Evolutionary conservation across 805 yeast genomes (phyloP), one percentile per base, ranked within the genome.

Genomic region (Starmerella floris): DNA sequence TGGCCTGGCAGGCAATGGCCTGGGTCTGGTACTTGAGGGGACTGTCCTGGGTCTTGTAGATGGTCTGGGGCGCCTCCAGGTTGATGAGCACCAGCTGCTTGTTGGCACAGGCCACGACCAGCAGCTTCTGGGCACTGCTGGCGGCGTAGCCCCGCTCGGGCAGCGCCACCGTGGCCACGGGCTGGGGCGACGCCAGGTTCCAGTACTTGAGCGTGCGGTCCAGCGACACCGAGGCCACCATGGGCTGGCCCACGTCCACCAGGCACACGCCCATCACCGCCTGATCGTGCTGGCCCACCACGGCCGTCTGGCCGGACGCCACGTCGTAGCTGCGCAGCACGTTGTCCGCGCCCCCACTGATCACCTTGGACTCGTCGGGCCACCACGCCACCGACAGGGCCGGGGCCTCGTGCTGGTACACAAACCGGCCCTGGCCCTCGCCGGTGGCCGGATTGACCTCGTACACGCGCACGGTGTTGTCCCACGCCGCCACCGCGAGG

Each of bases 81-180:
- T 91, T 83, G 45, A 91, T 72, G 30, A 84, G 71, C 34, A 73
- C 69, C 37, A 88, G 66, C 52, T 85, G 88, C 53, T 88, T 72
- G 52, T 84, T 95, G 0, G 97, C 97, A 44, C 95, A 82, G 17
- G 80, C 96, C n/a, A 83, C 87, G 26, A 88, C 95, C 46, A 91
- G 66, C 48, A 91, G 66, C 57, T 82, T 80, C 54, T 80, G 83
- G 39, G 78, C 69, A 10, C 81, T 60, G 59, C 87, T 95, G 94
- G 88, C 80, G 11, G 85, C 67, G 63, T 85, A 88, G 0, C 83
- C 95, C 41, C 95, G 68, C 52, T 91, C 97, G 0, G 97, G 95
- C 59, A 91, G 66, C 55, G 73, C 73, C 32, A 91, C 65, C 3
- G 94, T 81, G 17, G 85, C 73, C 19, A 88, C 72, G 16, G 97